Evolutionary conservation across 257 asterid species (phyloP), one percentile per base, ranked within the genome.

Genomic region (Solanum lycopersicoides): DNA sequence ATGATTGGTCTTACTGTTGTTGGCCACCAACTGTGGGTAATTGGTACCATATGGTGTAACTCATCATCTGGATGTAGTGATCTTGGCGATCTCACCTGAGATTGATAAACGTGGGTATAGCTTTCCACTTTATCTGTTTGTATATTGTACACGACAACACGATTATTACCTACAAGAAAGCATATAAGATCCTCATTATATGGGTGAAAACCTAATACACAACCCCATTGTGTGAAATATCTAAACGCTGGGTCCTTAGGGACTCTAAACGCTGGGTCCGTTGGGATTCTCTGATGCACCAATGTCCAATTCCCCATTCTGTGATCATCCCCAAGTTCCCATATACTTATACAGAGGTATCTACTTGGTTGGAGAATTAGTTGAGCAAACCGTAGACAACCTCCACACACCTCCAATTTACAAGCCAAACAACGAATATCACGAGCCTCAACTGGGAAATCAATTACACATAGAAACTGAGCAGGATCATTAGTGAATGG

Each of bases 11-110:
- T 79, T 45, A 79, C 65, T 79, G 84, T 65, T 25, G 84, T 79
- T 79, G 84, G 65, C 65, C 39, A 44, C 84, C 84, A 79, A n/a
- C 5, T 44, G 56, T 4, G 41, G 23, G 37, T 79, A n/a, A 79
- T 28, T 79, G 65, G 65, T 79, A 79, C 82, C 53, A 63, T 90
- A 82, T 87, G 87, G 75, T 87, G 88, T 69, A 89, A 44, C 82
- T 47, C 42, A 87, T 15, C 20, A 42, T 65, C 87, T 37, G 82
- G 53, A 37, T 28, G 5, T 5, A 37, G 4, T 72, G 16, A 42
- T n/a, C 83, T n/a, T 41, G 7, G 23, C 21, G 4, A 76, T 21
- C 16, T 50, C 23, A 3, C 35, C 37, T n/a, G 7, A 14, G n/a
- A 76, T n/a, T 3, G 34, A 76, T 7, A 41, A 76, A 32, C 20